Conservation (phyloP, 177 flowering plant species). For the Telopea speciosissima region DNA sequence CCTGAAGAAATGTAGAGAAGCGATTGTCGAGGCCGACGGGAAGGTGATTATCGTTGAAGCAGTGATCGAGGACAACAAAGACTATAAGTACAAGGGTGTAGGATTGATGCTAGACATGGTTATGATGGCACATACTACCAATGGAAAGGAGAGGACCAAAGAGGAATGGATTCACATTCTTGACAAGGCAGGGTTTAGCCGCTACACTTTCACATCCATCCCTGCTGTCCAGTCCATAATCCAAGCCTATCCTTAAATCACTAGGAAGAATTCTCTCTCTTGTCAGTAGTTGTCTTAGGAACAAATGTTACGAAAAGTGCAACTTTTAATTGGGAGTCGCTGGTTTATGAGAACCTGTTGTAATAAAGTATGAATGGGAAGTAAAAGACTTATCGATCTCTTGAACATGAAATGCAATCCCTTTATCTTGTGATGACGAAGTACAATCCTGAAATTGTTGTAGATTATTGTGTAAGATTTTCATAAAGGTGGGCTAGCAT, state of each 20-base stretch:
- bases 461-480: too few relatives aligned
- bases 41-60: conserved; percentile 53
- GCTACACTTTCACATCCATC: conserved; percentile 29
- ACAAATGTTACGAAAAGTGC: too few relatives aligned
- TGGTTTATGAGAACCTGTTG: too few relatives aligned
- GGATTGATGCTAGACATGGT: conserved; percentile 54
- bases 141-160: conserved; percentile 58
- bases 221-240: conserved; percentile 42
- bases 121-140: conserved; percentile 64
- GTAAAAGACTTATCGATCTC: too few relatives aligned
- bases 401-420: too few relatives aligned
- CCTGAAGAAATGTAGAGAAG: conserved; percentile 41
- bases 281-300: too few relatives aligned
- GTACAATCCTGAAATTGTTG: too few relatives aligned
- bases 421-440: too few relatives aligned
- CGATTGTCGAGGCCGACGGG: conserved; percentile 29
- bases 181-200: conserved; percentile 38
- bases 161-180: conserved; percentile 52
- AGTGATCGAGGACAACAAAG: conserved; percentile 29
- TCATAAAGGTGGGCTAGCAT: too few relatives aligned
- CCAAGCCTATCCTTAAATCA: conserved; percentile 41
- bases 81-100: conserved; percentile 21
- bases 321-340: too few relatives aligned
- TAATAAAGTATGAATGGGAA: too few relatives aligned
- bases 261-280: too few relatives aligned